These are phyloP conservation scores for Inga laurina DNA, from an alignment of 306 rosid species.

Conservation along the genomic window DNA sequence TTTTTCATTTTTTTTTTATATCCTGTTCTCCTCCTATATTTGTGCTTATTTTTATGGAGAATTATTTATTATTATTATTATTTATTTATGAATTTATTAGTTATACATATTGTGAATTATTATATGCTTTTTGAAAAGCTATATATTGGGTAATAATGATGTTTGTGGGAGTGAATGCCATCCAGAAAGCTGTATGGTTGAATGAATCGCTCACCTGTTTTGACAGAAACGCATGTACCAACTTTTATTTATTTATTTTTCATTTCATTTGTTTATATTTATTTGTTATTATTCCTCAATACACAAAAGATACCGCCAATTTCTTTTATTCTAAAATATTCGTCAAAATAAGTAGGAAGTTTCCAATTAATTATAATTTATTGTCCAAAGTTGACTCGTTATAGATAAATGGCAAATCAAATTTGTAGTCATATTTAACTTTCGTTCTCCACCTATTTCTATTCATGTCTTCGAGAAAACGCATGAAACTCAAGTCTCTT, in stretches of 20 bases:
- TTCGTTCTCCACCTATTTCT: neutral
- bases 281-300: neutral
- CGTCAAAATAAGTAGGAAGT: slow-evolving; percentile 10
- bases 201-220: slow-evolving; percentile 5
- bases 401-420: neutral
- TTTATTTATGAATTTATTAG: neutral
- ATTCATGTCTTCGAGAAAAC: neutral
- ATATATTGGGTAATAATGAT: neutral
- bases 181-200: slow-evolving; percentile 5
- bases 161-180: neutral
- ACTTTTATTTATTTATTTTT: neutral
- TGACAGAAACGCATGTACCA: slow-evolving; percentile 35
- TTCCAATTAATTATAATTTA: slow-evolving; percentile 1
- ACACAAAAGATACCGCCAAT: neutral
- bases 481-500: too few relatives aligned
- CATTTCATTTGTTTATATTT: neutral
- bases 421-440: too few relatives aligned
- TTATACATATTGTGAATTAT: neutral
- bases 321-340: neutral
- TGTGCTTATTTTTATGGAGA: neutral
- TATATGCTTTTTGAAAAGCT: slow-evolving; percentile 18
- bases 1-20: neutral
- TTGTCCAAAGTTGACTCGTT: slow-evolving; percentile 22
- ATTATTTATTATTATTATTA: too few relatives aligned
- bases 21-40: neutral